These are phyloP conservation scores for Pseudogymnoascus sp. DNA, from an alignment of 2,329 filamentous ascomycete genomes.

Conservation along the genomic window DNA sequence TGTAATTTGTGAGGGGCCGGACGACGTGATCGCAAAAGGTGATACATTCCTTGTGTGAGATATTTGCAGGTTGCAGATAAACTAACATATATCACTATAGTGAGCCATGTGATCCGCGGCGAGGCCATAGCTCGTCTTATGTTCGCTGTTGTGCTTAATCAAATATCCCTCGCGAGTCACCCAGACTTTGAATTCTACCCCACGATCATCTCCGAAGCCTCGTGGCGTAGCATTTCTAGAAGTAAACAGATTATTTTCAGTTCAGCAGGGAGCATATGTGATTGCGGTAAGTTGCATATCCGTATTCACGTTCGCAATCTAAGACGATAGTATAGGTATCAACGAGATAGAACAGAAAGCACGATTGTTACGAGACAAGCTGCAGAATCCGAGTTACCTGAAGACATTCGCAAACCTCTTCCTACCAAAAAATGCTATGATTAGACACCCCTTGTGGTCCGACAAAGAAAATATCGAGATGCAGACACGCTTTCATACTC, in stretches of 20 bases:
- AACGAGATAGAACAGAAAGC: constrained; percentile 14
- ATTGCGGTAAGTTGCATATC: constrained; percentile 17
- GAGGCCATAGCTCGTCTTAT: not conserved
- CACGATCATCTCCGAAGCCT: constrained; percentile 11
- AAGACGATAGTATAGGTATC: constrained; percentile 15
- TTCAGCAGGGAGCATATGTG: constrained; percentile 17
- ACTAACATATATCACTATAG: constrained; percentile 12
- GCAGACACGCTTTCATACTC: constrained; percentile 10
- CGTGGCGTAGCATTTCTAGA: constrained; percentile 11
- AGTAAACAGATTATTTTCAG: constrained; percentile 8
- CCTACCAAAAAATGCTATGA: constrained; percentile 1
- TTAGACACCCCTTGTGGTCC: constrained; percentile 11
- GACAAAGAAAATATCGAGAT: constrained; percentile 15
- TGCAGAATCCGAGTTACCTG: not conserved
- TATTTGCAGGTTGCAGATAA: constrained; percentile 3
- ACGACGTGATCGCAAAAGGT: constrained; percentile 19
- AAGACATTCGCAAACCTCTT: constrained; percentile 1
- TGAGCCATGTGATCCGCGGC: constrained; percentile 9
- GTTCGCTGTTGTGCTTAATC: constrained; percentile 1
- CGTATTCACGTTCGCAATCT: constrained; percentile 6
- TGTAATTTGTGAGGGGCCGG: constrained; percentile 14
- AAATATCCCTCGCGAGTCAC: not conserved
- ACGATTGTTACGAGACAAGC: constrained; percentile 11
- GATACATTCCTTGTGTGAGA: constrained; percentile 13
- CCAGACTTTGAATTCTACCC: constrained; percentile 11